A percentile compares a stretch with the other conserved stretches of the same genome.
Evolutionary conservation across 768 basidiomycete species (phyloP).

Genomic region (Auriculariales sp.): DNA sequence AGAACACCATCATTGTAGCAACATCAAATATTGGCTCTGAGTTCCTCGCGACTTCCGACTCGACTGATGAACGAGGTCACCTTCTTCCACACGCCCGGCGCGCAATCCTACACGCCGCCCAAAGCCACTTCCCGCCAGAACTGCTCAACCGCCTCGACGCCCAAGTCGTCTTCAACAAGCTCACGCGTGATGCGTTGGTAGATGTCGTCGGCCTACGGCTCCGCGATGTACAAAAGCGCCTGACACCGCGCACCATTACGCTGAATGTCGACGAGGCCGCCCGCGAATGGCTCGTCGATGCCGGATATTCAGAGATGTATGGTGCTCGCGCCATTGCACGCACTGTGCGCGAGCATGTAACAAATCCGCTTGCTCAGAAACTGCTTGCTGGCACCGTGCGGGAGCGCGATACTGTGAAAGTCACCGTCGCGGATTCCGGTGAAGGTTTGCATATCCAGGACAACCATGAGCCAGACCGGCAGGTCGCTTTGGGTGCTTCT

Average conservation of each 20-base stretch:
- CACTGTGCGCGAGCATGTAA: slow-evolving; percentile 68
- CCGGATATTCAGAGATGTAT: slow-evolving; percentile 74
- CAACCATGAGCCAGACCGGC: slow-evolving; percentile 38
- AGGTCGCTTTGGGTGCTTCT: background rate
- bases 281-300: slow-evolving; percentile 50
- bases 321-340: slow-evolving; percentile 80
- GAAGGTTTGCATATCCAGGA: slow-evolving; percentile 39
- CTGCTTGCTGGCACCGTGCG: slow-evolving; percentile 66
- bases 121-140: slow-evolving; percentile 79
- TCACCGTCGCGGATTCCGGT: slow-evolving; percentile 31
- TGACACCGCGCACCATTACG: slow-evolving; percentile 49
- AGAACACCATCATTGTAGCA: slow-evolving; percentile 86
- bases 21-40: slow-evolving; percentile 81
- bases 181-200: slow-evolving; percentile 58
- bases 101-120: slow-evolving; percentile 60
- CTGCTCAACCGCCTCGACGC: slow-evolving; percentile 80
- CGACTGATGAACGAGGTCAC: slow-evolving; percentile 46
- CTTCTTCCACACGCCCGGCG: slow-evolving; percentile 46
- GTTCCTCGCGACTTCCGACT: slow-evolving; percentile 53
- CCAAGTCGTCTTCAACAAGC: slow-evolving; percentile 83
- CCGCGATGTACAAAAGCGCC: slow-evolving; percentile 51
- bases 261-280: slow-evolving; percentile 55
- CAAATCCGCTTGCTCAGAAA: slow-evolving; percentile 73
- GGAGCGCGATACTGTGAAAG: slow-evolving; percentile 56
- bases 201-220: slow-evolving; percentile 67